Percentiles rank a stretch among this genome's conserved stretches.
Evolutionary conservation across 176 grass and related monocot species (phyloP).

Genomic region (Chrysopogon serrulatus): DNA sequence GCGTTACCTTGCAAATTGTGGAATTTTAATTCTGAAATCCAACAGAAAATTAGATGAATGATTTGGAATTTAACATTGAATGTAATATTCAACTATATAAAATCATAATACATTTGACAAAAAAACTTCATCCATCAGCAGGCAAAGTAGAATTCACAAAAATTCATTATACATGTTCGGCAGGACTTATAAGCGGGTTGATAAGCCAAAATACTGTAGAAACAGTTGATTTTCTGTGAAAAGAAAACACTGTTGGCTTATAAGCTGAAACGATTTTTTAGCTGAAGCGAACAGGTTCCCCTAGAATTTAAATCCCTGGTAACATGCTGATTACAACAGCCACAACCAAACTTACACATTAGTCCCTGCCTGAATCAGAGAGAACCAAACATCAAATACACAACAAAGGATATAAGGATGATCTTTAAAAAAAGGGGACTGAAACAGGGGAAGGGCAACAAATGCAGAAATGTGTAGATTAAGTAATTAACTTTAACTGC

Average conservation of each 20-base stretch:
- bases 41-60: no score
- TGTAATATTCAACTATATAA: no score
- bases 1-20: no score
- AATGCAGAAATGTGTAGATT: not conserved
- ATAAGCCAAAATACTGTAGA: no score
- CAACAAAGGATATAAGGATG: not conserved
- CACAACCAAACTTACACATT: not conserved
- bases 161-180: no score
- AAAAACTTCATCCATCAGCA: not conserved
- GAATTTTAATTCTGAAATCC: no score
- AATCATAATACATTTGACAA: not conserved
- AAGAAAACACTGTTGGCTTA: no score
- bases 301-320: not conserved
- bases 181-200: no score
- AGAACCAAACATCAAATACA: not conserved
- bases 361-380: not conserved
- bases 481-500: not conserved
- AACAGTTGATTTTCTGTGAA: no score
- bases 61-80: no score
- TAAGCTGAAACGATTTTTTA: no score
- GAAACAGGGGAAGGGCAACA: not conserved
- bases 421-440: not conserved
- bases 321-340: not conserved
- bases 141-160: not conserved
- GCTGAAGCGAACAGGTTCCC: no score